Evolutionary conservation across 768 basidiomycete species (phyloP).

Genomic region (Lanmaoa pseudosensibilis): DNA sequence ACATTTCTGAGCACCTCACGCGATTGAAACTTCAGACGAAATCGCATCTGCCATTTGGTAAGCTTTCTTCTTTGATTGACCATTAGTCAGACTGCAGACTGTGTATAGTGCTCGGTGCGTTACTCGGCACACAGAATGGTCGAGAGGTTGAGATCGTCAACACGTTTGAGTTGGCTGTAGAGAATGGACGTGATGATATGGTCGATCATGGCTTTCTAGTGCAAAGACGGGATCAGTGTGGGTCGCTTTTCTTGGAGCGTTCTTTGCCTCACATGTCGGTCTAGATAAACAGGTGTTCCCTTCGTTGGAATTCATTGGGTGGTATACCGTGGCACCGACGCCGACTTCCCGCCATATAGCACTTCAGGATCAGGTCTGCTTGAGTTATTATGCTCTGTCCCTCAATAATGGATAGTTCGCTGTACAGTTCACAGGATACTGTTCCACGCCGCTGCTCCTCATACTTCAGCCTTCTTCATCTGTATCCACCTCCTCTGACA

Average conservation of each 20-base stretch:
- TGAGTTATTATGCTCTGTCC: not conserved
- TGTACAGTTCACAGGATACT: conserved; percentile 74
- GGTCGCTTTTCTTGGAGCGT: conserved; percentile 20
- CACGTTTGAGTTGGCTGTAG: conserved; percentile 81
- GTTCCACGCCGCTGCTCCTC: conserved; percentile 87
- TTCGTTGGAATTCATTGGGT: conserved; percentile 94
- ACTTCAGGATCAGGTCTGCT: conserved; percentile 78
- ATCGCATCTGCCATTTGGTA: conserved; percentile 64
- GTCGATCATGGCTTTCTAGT: conserved; percentile 84
- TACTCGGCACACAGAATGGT: conserved; percentile 92
- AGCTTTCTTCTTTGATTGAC: conserved; percentile 17
- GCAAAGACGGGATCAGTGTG: conserved; percentile 86
- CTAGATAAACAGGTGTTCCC: conserved; percentile 98
- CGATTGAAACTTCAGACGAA: conserved; percentile 75
- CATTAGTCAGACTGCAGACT: not conserved
- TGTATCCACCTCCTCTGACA: conserved; percentile 44
- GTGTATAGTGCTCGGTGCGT: conserved; percentile 80
- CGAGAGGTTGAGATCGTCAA: conserved; percentile 97
- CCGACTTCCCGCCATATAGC: conserved; percentile 76
- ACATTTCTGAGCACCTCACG: conserved; percentile 94
- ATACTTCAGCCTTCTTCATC: conserved; percentile 60
- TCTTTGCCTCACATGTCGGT: conserved; percentile 5
- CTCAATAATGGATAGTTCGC: not conserved
- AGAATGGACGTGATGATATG: conserved; percentile 52
- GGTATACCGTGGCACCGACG: conserved; percentile 86